Conservation (phyloP, 2,329 filamentous ascomycete genomes). For the Cercospora sp. region DNA sequence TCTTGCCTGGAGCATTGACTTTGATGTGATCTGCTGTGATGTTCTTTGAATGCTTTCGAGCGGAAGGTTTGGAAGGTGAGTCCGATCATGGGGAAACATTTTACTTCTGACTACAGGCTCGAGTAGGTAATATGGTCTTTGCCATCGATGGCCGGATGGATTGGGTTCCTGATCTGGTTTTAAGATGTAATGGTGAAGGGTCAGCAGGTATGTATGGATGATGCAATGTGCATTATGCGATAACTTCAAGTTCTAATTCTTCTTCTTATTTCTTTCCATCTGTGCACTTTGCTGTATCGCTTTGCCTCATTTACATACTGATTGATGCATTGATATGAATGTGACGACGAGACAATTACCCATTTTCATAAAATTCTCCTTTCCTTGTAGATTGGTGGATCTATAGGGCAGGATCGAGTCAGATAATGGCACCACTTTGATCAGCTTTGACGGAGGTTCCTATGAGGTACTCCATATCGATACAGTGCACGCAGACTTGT, state of each 20-base stretch:
- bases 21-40: background rate
- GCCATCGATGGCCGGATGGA: constrained; percentile 4
- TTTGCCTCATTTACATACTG: background rate
- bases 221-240: background rate
- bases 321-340: background rate
- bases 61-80: background rate
- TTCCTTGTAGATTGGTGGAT: background rate
- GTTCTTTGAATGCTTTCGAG: background rate
- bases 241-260: background rate
- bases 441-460: background rate
- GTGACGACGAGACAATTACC: background rate
- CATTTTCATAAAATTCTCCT: background rate
- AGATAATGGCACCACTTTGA: background rate
- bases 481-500: background rate
- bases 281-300: background rate
- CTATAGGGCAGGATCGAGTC: background rate
- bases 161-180: constrained; percentile 9
- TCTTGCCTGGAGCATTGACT: background rate
- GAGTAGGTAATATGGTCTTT: background rate
- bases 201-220: background rate
- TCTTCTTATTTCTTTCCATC: background rate
- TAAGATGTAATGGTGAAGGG: background rate
- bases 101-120: constrained; percentile 1
- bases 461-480: background rate
- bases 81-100: background rate